These are phyloP conservation scores for Leishmania amazonensis DNA, from an alignment of 208 protist species.

Conservation along the genomic window DNA sequence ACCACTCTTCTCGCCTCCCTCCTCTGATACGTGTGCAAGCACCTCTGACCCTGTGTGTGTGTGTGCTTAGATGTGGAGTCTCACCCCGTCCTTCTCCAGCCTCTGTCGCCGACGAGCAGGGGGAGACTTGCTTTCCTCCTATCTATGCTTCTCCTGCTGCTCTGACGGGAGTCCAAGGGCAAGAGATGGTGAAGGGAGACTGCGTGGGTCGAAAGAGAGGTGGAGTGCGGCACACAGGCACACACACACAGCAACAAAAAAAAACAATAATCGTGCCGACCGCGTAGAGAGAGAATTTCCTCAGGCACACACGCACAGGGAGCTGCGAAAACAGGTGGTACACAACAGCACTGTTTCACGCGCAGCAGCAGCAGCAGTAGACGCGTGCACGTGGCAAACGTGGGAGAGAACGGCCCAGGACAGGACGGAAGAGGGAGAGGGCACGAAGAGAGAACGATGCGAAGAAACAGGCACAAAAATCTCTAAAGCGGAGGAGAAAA, in stretches of 20 bases:
- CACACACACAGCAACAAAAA: not conserved
- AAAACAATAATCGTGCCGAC: not conserved
- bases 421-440: not conserved
- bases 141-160: not conserved
- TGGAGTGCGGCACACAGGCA: no score
- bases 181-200: not conserved
- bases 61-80: not conserved
- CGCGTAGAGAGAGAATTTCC: not conserved
- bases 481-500: not conserved
- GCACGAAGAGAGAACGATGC: slow-evolving; percentile 4
- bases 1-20: not conserved
- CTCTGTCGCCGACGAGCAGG: not conserved
- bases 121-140: not conserved
- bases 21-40: not conserved
- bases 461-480: not conserved
- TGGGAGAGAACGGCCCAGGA: not conserved
- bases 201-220: not conserved
- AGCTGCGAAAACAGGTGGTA: not conserved
- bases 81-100: not conserved
- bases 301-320: not conserved
- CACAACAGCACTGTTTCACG: not conserved
- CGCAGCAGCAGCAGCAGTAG: not conserved
- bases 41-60: not conserved
- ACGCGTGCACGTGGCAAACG: not conserved
- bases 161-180: not conserved